Percentiles rank a stretch among this genome's conserved stretches.
phyloP scores from a whole-genome alignment of 495 filamentous ascomycete species.

The Aspergillus nanangensis region DNA sequence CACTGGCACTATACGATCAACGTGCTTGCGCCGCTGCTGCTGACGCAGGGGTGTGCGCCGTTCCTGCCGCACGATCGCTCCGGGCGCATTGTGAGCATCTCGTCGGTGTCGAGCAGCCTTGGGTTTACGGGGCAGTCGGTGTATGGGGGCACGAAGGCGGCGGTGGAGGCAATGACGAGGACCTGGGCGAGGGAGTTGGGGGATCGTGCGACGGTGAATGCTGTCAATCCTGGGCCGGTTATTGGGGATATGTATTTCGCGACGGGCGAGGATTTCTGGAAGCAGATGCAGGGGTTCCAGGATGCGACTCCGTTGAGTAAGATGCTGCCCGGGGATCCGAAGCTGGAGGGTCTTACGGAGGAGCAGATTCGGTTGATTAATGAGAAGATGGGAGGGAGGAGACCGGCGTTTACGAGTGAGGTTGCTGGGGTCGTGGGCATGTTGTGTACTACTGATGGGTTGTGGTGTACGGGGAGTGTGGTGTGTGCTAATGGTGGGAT shows the following conservation, averaged over 20 bases:
- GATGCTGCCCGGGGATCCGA: slow-evolving; percentile 35
- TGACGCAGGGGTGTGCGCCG: slow-evolving; percentile 65
- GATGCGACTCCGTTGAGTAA: slow-evolving; percentile 64
- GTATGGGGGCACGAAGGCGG: slow-evolving; percentile 87
- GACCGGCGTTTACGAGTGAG: slow-evolving; percentile 68
- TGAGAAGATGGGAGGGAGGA: slow-evolving; percentile 58
- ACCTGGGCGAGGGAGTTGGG: slow-evolving; percentile 81
- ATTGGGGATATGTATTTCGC: slow-evolving; percentile 71
- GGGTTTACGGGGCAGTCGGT: slow-evolving; percentile 70
- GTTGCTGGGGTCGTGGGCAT: slow-evolving; percentile 83
- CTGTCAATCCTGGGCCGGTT: slow-evolving; percentile 85
- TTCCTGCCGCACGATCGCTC: slow-evolving; percentile 69
- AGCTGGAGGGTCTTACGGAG: slow-evolving; percentile 50
- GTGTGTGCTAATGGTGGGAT: slow-evolving; percentile 87
- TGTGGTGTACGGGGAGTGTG: slow-evolving; percentile 81
- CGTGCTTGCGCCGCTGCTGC: slow-evolving; percentile 77
- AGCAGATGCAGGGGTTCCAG: slow-evolving; percentile 55
- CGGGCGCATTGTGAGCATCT: slow-evolving; percentile 78
- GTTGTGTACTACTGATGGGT: slow-evolving; percentile 68
- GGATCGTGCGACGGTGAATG: slow-evolving; percentile 77
- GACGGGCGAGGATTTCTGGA: slow-evolving; percentile 50
- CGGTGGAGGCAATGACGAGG: slow-evolving; percentile 87
- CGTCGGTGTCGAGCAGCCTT: slow-evolving; percentile 60
- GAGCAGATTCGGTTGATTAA: slow-evolving; percentile 56
- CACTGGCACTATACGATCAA: slow-evolving; percentile 73